phyloP scores from a whole-genome alignment of 2,329 filamentous ascomycete genomes.

The Diaporthe citri region DNA sequence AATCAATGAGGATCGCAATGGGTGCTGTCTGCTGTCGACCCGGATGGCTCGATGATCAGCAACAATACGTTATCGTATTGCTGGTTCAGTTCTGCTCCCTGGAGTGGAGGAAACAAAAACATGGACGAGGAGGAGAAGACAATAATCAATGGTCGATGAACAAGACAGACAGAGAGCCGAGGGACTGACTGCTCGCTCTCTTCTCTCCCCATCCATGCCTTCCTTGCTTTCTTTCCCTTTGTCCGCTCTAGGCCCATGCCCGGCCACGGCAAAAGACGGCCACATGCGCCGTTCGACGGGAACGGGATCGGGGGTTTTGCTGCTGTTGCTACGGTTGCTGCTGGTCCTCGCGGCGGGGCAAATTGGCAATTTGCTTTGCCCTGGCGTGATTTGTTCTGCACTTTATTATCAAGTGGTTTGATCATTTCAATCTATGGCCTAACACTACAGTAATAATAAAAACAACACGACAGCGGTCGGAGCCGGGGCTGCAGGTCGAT shows the following conservation, averaged over 20 bases:
- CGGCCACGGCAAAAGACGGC: slow-evolving; percentile 5
- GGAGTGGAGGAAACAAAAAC: too few species aligned
- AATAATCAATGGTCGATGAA: too few species aligned
- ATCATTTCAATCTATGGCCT: neutral
- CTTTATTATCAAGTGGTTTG: neutral
- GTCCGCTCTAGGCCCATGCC: neutral
- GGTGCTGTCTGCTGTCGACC: neutral
- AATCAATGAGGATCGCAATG: neutral
- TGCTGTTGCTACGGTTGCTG: neutral
- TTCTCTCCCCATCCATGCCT: too few species aligned
- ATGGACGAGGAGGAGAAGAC: too few species aligned
- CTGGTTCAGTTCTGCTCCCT: neutral
- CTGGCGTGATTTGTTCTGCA: neutral
- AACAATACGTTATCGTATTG: neutral
- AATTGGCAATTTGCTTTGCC: slow-evolving; percentile 19
- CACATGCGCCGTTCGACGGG: neutral
- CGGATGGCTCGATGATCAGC: neutral
- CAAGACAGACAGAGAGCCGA: neutral
- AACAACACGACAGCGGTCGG: neutral
- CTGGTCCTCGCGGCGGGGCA: neutral
- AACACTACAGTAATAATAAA: neutral
- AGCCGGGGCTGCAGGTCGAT: slow-evolving; percentile 2
- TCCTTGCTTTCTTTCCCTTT: neutral
- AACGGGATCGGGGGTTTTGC: neutral
- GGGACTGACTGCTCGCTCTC: neutral